Base-by-base conservation (phyloP, 305 asterid genomes). In the Fraxinus floribunda region DNA sequence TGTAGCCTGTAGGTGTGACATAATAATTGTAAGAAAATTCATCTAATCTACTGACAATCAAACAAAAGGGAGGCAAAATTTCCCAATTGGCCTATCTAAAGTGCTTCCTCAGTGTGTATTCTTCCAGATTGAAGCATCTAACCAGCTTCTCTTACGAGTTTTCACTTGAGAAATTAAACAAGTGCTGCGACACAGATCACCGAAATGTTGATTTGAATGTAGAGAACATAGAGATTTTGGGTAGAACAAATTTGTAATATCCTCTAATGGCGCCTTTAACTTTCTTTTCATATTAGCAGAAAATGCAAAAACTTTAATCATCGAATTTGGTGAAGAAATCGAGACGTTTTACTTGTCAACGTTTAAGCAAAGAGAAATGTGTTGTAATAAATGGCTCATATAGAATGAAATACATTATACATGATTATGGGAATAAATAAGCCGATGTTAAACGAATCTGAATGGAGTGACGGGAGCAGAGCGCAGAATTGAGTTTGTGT, bases 321-420 rank as follows among this genome's bases (percentile, higher is more conserved):
- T 35, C 18, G 81, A 18, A 55, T 80, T 82, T 30, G 84, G 80
- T 49, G 84, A 76, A 75, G 84, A 81, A 55, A 16, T 30, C 30
- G 87, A 83, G 41, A 62, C 75, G 86, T 84, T 86, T 80, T 82
- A 86, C 74, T 86, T 86, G 44, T 41, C 86, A 70, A 49, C 66
- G 82, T 26, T 76, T 10, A 29, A 76, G 34, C 74, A 71, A 3
- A 32, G 38, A 68, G 82, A 81, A 2, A 34, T 13, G 7, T 35
- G 38, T 35, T 35, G 38, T 35, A 4, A 35, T 35, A 35, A 4
- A 6, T 35, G 38, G 7, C 1, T 35, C 38, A 6, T 35, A 35
- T 35, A 35, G 38, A 35, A 6, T 35, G 38, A 35, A 30, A 30
- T 30, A 30, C 32, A 35, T 1, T 0, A 35, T 35, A 35, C 38